Evolutionary conservation across 306 rosid genomes (phyloP).

Genomic region (Senna siamea): DNA sequence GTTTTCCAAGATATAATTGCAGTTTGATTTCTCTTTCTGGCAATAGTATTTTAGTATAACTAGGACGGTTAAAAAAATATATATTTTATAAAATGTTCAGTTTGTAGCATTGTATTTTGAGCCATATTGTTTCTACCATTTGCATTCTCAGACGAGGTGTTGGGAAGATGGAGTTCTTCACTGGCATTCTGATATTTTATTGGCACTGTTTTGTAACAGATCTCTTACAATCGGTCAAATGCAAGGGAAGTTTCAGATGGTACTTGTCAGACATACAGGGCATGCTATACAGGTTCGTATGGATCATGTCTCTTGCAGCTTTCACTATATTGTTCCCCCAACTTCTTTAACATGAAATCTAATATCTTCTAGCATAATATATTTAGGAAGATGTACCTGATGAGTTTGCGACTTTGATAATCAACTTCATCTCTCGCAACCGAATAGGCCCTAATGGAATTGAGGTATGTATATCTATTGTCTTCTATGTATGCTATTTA

Average conservation of each 20-base stretch:
- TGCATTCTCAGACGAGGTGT: constrained; percentile 1
- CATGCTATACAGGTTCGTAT: constrained; percentile 88
- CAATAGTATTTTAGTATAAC: neutral
- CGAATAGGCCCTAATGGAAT: constrained; percentile 85
- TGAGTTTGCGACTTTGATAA: constrained; percentile 71
- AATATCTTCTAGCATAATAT: constrained; percentile 31
- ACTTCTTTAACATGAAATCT: constrained; percentile 26
- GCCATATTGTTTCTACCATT: constrained; percentile 12
- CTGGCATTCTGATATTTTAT: constrained; percentile 35
- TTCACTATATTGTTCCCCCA: neutral
- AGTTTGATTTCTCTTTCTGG: neutral
- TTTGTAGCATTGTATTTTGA: constrained; percentile 5
- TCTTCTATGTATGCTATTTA: neutral
- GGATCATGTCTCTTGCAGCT: constrained; percentile 17
- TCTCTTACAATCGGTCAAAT: constrained; percentile 97
- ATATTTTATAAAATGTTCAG: neutral
- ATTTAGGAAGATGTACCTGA: constrained; percentile 94
- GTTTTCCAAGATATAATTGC: neutral
- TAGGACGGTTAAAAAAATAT: neutral
- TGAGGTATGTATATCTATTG: constrained; percentile 67
- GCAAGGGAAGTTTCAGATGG: constrained; percentile 99
- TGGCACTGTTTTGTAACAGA: constrained; percentile 55
- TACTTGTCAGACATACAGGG: constrained; percentile 84
- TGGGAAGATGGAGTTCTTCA: constrained; percentile 29
- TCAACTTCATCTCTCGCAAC: constrained; percentile 79